Conservation (phyloP, 164 flowering plant genomes). For the Buxus sempervirens region DNA sequence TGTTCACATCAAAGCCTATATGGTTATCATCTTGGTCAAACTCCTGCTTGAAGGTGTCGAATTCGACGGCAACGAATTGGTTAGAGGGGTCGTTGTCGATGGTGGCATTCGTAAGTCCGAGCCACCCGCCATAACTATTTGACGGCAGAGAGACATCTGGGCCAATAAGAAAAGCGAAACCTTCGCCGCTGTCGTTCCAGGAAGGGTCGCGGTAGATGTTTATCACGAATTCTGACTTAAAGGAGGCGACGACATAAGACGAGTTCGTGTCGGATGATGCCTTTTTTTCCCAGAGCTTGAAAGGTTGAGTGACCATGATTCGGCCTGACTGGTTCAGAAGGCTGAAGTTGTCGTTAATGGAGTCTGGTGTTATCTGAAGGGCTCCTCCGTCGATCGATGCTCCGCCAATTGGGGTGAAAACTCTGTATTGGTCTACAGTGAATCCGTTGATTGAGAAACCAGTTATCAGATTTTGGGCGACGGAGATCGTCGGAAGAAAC, state of each 20-base stretch:
- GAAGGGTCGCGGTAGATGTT: constrained; percentile 30
- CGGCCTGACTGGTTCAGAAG: constrained; percentile 33
- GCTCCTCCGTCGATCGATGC: constrained; percentile 26
- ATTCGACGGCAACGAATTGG: constrained; percentile 53
- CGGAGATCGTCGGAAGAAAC: neutral
- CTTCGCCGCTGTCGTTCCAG: constrained; percentile 37
- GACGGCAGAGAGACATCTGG: constrained; percentile 33
- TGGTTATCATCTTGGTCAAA: constrained; percentile 62
- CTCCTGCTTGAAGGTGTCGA: constrained; percentile 50
- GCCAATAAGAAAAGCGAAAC: constrained; percentile 58
- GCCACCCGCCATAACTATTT: constrained; percentile 44
- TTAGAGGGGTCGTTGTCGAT: constrained; percentile 36
- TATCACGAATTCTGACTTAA: constrained; percentile 39
- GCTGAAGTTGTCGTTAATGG: constrained; percentile 16
- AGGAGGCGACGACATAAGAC: constrained; percentile 31
- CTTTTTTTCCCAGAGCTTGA: constrained; percentile 25
- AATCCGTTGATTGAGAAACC: neutral
- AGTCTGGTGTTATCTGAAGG: constrained; percentile 42
- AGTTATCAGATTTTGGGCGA: neutral
- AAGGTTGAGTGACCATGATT: constrained; percentile 9
- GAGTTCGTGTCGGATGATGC: neutral
- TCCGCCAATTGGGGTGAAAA: neutral
- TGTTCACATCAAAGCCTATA: constrained; percentile 53
- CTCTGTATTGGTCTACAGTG: neutral
- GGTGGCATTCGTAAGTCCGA: constrained; percentile 55